Conservation (phyloP, 257 asterid species). For the Fraxinus anomala region DNA sequence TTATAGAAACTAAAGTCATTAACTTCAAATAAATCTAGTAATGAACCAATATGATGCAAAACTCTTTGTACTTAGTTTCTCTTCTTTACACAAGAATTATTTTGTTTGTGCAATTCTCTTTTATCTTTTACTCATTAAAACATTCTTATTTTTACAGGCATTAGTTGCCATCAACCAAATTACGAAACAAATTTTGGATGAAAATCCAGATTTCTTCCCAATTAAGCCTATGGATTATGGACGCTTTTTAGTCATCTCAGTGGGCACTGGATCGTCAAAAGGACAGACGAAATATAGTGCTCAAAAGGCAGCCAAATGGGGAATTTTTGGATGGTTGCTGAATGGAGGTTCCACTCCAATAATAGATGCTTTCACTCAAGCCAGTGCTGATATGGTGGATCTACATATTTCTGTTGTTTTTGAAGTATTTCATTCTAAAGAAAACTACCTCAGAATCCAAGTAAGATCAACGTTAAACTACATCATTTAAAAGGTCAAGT, state of each 20-base stretch:
- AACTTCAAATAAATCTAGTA: too few relatives aligned
- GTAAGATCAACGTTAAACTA: slow-evolving; percentile 21
- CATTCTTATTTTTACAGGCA: slow-evolving; percentile 32
- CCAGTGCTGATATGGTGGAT: slow-evolving; percentile 57
- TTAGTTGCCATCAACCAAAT: slow-evolving; percentile 47
- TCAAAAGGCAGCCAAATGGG: slow-evolving; percentile 42
- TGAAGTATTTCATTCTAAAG: slow-evolving; percentile 34
- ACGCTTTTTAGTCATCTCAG: slow-evolving; percentile 44
- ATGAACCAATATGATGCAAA: too few relatives aligned
- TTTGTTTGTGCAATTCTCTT: too few relatives aligned
- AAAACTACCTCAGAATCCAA: slow-evolving; percentile 53
- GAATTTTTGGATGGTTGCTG: slow-evolving; percentile 39
- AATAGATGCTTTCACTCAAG: slow-evolving; percentile 39
- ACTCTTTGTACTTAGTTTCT: too few relatives aligned
- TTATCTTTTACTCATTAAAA: too few relatives aligned
- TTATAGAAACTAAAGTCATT: too few relatives aligned
- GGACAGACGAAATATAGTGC: slow-evolving; percentile 36
- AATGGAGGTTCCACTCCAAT: slow-evolving; percentile 39
- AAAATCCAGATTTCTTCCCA: slow-evolving; percentile 32
- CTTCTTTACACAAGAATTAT: too few relatives aligned
- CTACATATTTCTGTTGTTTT: slow-evolving; percentile 43
- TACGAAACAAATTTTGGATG: slow-evolving; percentile 33
- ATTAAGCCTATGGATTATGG: slow-evolving; percentile 34
- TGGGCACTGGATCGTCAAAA: slow-evolving; percentile 50
- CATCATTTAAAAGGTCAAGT: too few relatives aligned